Evolutionary conservation across 805 yeast genomes (phyloP).

Genomic region (Candida ponderosae): DNA sequence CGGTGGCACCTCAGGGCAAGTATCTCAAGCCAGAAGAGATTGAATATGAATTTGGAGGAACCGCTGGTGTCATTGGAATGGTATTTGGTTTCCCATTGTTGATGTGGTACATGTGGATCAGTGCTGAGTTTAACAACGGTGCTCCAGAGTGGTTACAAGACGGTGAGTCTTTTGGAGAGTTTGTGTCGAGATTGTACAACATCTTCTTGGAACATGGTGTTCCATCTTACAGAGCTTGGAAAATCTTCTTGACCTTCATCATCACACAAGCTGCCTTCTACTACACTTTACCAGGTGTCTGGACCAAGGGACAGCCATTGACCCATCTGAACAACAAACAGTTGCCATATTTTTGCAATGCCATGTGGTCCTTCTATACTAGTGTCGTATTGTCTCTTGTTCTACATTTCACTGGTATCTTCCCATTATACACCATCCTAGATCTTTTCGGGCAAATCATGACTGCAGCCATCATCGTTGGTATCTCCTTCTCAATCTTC

Average conservation of each 20-base stretch:
- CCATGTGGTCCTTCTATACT: slow-evolving; percentile 75
- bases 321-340: slow-evolving; percentile 72
- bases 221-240: slow-evolving; percentile 58
- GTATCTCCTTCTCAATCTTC: slow-evolving; percentile 58
- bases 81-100: slow-evolving; percentile 84
- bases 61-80: slow-evolving; percentile 85
- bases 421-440: slow-evolving; percentile 65
- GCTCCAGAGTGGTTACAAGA: slow-evolving; percentile 58
- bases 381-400: slow-evolving; percentile 48
- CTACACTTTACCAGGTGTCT: slow-evolving; percentile 82
- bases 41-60: slow-evolving; percentile 92
- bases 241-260: slow-evolving; percentile 64
- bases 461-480: slow-evolving; percentile 83
- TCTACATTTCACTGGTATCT: slow-evolving; percentile 68
- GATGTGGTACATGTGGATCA: slow-evolving; percentile 96
- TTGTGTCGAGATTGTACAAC: slow-evolving; percentile 34
- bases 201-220: slow-evolving; percentile 44
- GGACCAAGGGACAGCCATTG: slow-evolving; percentile 93
- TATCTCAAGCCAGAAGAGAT: slow-evolving; percentile 41
- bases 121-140: slow-evolving; percentile 76
- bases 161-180: slow-evolving; percentile 40
- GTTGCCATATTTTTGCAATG: slow-evolving; percentile 90
- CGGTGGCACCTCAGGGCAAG: slow-evolving; percentile 25
- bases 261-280: slow-evolving; percentile 65
- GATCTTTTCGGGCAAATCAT: slow-evolving; percentile 87